Evolutionary conservation across 495 filamentous ascomycete species (phyloP).

Genomic region (Penicillium steckii): DNA sequence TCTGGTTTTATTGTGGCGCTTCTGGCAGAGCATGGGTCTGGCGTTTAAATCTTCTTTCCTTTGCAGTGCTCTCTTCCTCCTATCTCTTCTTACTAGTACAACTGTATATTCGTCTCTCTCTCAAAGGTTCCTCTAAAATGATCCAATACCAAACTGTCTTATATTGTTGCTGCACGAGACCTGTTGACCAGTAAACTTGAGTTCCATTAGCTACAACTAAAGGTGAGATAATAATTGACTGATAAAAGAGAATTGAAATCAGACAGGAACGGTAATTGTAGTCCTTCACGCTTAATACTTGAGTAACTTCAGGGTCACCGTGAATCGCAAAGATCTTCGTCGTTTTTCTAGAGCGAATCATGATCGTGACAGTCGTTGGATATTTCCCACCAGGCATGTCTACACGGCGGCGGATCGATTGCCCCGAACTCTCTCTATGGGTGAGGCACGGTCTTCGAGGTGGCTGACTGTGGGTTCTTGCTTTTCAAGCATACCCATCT

Average conservation of each 20-base stretch:
- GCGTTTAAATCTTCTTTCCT: constrained; percentile 25
- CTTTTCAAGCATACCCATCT: constrained; percentile 56
- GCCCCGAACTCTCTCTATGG: not conserved
- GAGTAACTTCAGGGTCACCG: not conserved
- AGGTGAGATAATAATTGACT: not conserved
- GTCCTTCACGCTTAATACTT: not conserved
- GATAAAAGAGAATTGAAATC: too few species aligned
- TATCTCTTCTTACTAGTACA: not conserved
- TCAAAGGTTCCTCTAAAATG: too few species aligned
- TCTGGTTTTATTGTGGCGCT: constrained; percentile 30
- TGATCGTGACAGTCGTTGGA: not conserved
- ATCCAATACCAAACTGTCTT: constrained; percentile 12
- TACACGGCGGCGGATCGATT: not conserved
- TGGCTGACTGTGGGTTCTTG: constrained; percentile 1
- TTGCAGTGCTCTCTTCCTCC: constrained; percentile 6
- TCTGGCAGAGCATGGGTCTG: constrained; percentile 34
- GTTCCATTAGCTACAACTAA: not conserved
- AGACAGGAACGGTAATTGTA: too few species aligned
- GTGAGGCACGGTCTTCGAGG: constrained; percentile 6
- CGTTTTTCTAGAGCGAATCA: not conserved
- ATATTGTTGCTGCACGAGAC: not conserved
- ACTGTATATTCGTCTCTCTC: too few species aligned
- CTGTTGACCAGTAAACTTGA: not conserved
- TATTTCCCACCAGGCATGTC: not conserved
- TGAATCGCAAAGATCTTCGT: not conserved